Evolutionary conservation across 192 early-diverging fungal genomes (phyloP).

Genomic region (Coemansia sp.): DNA sequence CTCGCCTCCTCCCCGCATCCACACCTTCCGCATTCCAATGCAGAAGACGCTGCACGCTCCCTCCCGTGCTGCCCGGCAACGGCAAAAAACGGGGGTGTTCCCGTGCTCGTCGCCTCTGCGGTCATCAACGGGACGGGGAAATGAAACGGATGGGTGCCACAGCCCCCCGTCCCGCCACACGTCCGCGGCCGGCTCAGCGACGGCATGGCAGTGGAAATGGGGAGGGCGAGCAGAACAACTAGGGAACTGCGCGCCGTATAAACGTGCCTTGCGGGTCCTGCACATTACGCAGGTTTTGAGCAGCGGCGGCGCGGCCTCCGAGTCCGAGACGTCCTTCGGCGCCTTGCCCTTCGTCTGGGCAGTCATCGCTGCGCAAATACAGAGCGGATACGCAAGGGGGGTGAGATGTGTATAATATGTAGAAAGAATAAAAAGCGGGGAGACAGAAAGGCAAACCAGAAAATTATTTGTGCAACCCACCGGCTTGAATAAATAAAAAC

Average conservation of each 20-base stretch:
- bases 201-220: background rate
- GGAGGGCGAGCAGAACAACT: background rate
- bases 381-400: background rate
- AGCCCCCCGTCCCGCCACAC: no score
- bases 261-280: conserved; percentile 39
- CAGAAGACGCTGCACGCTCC: background rate
- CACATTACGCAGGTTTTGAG: conserved; percentile 52
- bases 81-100: no score
- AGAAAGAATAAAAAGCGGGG: background rate
- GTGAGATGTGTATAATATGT: background rate
- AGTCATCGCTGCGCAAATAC: conserved; percentile 3
- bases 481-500: no score
- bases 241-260: no score
- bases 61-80: no score
- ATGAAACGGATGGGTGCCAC: no score
- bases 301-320: conserved; percentile 18
- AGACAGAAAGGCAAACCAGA: background rate
- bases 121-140: no score
- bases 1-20: background rate
- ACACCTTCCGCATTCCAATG: background rate
- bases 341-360: conserved; percentile 32
- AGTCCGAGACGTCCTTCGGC: conserved; percentile 6
- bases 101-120: no score
- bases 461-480: no score
- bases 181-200: background rate